phyloP scores from a whole-genome alignment of 2,329 filamentous ascomycete genomes.

The Aspergillus flavus region DNA sequence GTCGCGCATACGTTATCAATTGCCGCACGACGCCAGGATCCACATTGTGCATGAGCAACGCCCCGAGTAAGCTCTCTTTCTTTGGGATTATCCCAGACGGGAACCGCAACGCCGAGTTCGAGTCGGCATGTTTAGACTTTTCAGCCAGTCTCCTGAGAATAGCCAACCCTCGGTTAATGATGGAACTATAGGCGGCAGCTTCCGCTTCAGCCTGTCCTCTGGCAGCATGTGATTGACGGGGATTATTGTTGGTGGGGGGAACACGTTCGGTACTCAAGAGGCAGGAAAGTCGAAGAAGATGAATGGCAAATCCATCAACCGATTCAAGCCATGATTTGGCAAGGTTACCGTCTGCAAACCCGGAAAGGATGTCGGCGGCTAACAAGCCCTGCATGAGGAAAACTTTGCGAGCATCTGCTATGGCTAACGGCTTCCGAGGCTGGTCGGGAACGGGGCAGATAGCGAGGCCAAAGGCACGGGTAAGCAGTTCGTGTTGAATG shows the following conservation, averaged over 20 bases:
- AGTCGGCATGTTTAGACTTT: slow-evolving; percentile 61
- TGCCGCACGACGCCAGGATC: slow-evolving; percentile 67
- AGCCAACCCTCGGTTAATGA: slow-evolving; percentile 68
- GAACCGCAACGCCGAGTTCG: slow-evolving; percentile 52
- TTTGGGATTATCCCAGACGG: slow-evolving; percentile 66
- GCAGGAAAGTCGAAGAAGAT: slow-evolving; percentile 74
- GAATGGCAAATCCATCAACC: slow-evolving; percentile 80
- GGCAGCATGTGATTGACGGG: slow-evolving; percentile 37
- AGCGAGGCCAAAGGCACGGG: slow-evolving; percentile 81
- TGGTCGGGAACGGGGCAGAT: slow-evolving; percentile 81
- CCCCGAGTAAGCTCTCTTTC: slow-evolving; percentile 67
- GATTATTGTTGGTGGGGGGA: slow-evolving; percentile 31
- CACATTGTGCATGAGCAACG: slow-evolving; percentile 67
- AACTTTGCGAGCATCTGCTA: slow-evolving; percentile 82
- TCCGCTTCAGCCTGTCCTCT: slow-evolving; percentile 44
- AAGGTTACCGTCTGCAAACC: slow-evolving; percentile 72
- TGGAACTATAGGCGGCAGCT: slow-evolving; percentile 49
- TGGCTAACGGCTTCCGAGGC: slow-evolving; percentile 61
- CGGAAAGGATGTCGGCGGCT: slow-evolving; percentile 83
- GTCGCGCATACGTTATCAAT: slow-evolving; percentile 64
- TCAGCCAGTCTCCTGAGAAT: slow-evolving; percentile 70
- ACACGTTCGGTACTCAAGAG: slow-evolving; percentile 69
- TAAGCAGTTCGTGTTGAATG: slow-evolving; percentile 76
- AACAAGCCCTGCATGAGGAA: slow-evolving; percentile 90
- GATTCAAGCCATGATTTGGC: slow-evolving; percentile 81